Evolutionary conservation across 257 asterid species (phyloP), one percentile per base, ranked within the genome.

Genomic region (Primulina eburnea): DNA sequence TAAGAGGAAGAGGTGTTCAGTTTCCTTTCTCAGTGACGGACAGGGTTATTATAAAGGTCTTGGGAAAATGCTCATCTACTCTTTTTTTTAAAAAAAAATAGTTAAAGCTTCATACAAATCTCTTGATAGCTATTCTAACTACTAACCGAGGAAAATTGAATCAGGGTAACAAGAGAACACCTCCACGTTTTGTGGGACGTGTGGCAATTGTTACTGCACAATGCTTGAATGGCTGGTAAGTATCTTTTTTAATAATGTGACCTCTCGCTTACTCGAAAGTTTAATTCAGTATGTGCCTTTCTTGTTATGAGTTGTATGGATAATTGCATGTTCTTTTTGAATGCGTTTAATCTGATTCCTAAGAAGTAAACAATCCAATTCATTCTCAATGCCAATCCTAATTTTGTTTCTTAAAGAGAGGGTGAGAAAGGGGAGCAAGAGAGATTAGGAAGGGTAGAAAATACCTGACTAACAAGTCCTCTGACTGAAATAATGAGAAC

Each of bases 121-220:
- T 34, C 58, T 83, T 75, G 47, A 28, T 60, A 71, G 61, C 35
- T 61, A 50, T 6, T 73, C 77, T 68, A 38, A 8, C 73, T 73
- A 53, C 85, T 82, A 52, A 87, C 69, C 50, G 11, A 66, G 71
- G 47, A 52, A 65, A 34, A 77, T 71, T 72, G 70, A 75, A 80
- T 62, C 91, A 94, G 99, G 97, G 99, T 53, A 94, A 94, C 87
- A 94, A 94, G 88, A 81, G 99, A 84, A 91, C 99, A 50, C 99
- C 97, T 67, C 91, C 62, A 55, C 97, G 93, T 71, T 94, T 94
- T 78, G 95, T 90, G 43, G 97, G 97, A 60, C 90, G 97, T 50
- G 97, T 89, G 80, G 99, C 99, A 61, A 81, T 91, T 70, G 97
- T 94, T 24, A 91, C 96, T 67, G 82, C 89, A 34, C 96, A 90